Conservation (phyloP, 768 basidiomycete species). For the Tephrocybe sp. region DNA sequence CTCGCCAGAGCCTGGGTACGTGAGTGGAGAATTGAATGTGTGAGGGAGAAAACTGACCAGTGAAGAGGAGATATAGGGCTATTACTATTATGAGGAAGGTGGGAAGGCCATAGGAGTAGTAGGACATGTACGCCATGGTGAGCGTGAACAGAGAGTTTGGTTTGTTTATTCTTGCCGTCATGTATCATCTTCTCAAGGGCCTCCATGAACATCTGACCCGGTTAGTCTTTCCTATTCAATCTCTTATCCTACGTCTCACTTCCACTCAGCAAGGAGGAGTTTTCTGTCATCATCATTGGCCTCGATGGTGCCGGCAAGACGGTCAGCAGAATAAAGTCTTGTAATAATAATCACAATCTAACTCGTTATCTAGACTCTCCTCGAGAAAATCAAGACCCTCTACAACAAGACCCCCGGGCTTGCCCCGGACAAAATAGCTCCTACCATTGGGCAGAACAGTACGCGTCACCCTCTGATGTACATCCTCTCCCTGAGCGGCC, state of each 20-base stretch:
- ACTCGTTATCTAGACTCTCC: conserved; percentile 58
- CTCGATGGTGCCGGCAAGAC: conserved; percentile 93
- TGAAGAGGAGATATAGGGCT: conserved; percentile 86
- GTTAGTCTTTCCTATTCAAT: conserved; percentile 29
- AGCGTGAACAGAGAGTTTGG: conserved; percentile 21
- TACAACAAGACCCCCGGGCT: conserved; percentile 87
- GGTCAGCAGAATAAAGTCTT: conserved; percentile 34
- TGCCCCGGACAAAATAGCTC: conserved; percentile 90
- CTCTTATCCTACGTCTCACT: not conserved
- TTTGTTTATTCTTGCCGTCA: conserved; percentile 27
- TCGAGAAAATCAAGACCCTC: conserved; percentile 92
- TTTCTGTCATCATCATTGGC: conserved; percentile 93
- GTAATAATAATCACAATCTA: too few relatives aligned
- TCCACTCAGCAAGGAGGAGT: conserved; percentile 74
- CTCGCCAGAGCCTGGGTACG: conserved; percentile 69
- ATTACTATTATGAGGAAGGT: conserved; percentile 60
- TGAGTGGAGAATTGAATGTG: not conserved
- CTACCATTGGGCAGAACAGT: conserved; percentile 99
- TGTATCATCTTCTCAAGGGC: conserved; percentile 95
- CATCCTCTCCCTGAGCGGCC: not conserved
- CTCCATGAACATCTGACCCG: conserved; percentile 88
- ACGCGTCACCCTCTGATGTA: conserved; percentile 24
- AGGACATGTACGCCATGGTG: conserved; percentile 44
- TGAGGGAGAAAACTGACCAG: conserved; percentile 52
- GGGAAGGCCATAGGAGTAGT: conserved; percentile 70